Evolutionary conservation across 257 asterid species (phyloP).

Genomic region (Solanum lignicaule): DNA sequence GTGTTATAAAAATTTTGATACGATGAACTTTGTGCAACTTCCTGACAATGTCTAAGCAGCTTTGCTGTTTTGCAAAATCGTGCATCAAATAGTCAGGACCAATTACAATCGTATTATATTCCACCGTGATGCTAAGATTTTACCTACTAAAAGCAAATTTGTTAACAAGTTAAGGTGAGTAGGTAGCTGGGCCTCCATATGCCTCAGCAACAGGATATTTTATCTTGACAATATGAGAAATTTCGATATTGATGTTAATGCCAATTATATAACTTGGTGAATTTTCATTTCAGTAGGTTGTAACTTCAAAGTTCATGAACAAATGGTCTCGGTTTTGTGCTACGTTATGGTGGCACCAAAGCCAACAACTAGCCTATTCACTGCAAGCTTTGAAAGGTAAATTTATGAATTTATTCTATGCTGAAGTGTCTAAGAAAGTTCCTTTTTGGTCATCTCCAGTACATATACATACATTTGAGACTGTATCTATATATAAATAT

Average conservation of each 20-base stretch:
- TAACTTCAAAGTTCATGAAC: background rate
- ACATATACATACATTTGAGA: background rate
- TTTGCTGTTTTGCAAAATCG: background rate
- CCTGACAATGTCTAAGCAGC: background rate
- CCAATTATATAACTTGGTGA: background rate
- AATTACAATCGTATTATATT: background rate
- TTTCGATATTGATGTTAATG: background rate
- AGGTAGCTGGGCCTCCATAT: background rate
- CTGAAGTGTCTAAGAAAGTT: background rate
- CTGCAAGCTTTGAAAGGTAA: slow-evolving; percentile 52
- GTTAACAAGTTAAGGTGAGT: background rate
- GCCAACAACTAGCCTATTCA: slow-evolving; percentile 22
- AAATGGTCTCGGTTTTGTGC: slow-evolving; percentile 17
- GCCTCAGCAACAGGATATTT: background rate
- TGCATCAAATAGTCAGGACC: background rate
- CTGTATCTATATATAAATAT: background rate
- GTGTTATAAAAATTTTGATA: background rate
- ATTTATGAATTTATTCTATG: background rate
- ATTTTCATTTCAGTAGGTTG: background rate
- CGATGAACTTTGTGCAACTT: background rate
- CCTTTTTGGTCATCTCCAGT: background rate
- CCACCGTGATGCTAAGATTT: background rate
- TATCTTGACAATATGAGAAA: background rate
- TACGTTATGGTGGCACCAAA: background rate
- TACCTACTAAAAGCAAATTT: background rate